phyloP scores from a whole-genome alignment of 805 yeast species.

The Limtongia smithiae region DNA sequence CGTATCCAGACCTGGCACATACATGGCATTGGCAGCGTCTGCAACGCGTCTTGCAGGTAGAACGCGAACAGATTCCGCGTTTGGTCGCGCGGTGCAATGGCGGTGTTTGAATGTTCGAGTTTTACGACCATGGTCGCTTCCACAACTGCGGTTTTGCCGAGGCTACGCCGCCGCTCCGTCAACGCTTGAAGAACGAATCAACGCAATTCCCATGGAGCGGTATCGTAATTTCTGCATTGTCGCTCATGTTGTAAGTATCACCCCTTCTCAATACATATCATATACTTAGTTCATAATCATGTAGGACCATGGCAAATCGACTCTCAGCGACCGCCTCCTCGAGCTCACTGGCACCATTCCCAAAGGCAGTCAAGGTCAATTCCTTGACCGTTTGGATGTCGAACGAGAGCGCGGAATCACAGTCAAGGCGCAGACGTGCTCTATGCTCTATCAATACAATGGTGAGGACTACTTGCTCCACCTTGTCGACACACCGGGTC shows the following conservation, averaged over 20 bases:
- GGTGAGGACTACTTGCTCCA: constrained; percentile 78
- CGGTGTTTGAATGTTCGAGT: no score
- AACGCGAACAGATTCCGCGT: no score
- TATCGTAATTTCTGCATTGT: constrained; percentile 91
- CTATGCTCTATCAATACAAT: constrained; percentile 75
- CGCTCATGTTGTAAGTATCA: constrained; percentile 72
- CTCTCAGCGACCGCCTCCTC: constrained; percentile 79
- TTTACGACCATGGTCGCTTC: no score
- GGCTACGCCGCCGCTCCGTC: neutral
- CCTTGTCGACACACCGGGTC: constrained; percentile 96
- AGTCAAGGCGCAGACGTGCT: constrained; percentile 93
- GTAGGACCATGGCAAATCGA: constrained; percentile 61
- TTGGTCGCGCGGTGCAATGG: no score
- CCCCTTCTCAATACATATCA: no score
- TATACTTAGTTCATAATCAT: neutral
- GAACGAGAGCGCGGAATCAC: constrained; percentile 96
- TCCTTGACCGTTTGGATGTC: constrained; percentile 86
- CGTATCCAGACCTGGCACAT: no score
- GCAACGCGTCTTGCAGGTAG: no score
- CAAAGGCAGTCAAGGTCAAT: constrained; percentile 68
- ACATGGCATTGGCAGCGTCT: no score
- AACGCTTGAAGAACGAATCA: constrained; percentile 54
- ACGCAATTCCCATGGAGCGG: constrained; percentile 74
- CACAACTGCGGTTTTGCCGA: neutral
- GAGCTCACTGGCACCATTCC: constrained; percentile 87